Percentiles rank a stretch among this genome's conserved stretches.
phyloP scores from a whole-genome alignment of 805 yeast species.

The Tetrapisispora pingtungensis region DNA sequence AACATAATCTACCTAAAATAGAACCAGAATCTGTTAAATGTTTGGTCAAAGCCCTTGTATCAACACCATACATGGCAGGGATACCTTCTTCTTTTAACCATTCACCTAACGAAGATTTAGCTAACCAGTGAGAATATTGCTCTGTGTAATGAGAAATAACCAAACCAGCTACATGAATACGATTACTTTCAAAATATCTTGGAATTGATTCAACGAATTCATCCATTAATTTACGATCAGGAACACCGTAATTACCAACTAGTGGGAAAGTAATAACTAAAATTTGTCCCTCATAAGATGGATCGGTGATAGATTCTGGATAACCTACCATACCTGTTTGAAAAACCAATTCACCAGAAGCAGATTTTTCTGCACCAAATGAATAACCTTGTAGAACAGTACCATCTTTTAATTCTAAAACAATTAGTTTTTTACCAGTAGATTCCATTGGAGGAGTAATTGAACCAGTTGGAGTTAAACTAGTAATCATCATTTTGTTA shows the following conservation, averaged over 20 bases:
- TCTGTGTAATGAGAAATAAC: slow-evolving; percentile 96
- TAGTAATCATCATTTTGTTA: slow-evolving; percentile 26
- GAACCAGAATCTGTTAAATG: slow-evolving; percentile 88
- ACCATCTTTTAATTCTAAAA: slow-evolving; percentile 85
- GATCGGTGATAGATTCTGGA: slow-evolving; percentile 96
- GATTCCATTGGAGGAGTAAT: slow-evolving; percentile 85
- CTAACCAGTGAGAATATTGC: slow-evolving; percentile 88
- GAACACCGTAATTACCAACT: slow-evolving; percentile 98
- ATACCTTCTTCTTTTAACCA: slow-evolving; percentile 89
- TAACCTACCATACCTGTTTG: slow-evolving; percentile 99
- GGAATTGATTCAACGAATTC: slow-evolving; percentile 71
- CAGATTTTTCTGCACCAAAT: slow-evolving; percentile 82
- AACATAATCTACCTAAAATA: slow-evolving; percentile 78
- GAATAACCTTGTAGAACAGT: slow-evolving; percentile 86
- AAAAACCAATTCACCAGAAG: slow-evolving; percentile 96
- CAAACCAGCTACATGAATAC: slow-evolving; percentile 92
- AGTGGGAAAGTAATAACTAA: slow-evolving; percentile 92
- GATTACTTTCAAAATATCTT: slow-evolving; percentile 84
- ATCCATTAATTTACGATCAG: slow-evolving; percentile 70
- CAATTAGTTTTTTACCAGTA: slow-evolving; percentile 71
- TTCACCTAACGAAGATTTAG: slow-evolving; percentile 80
- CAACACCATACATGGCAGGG: slow-evolving; percentile 97
- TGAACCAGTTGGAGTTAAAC: slow-evolving; percentile 55
- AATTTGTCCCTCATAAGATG: slow-evolving; percentile 96
- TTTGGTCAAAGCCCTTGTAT: slow-evolving; percentile 91